Conservation (phyloP, 2,329 filamentous ascomycete genomes). For the Rhinocladiella mackenziei region DNA sequence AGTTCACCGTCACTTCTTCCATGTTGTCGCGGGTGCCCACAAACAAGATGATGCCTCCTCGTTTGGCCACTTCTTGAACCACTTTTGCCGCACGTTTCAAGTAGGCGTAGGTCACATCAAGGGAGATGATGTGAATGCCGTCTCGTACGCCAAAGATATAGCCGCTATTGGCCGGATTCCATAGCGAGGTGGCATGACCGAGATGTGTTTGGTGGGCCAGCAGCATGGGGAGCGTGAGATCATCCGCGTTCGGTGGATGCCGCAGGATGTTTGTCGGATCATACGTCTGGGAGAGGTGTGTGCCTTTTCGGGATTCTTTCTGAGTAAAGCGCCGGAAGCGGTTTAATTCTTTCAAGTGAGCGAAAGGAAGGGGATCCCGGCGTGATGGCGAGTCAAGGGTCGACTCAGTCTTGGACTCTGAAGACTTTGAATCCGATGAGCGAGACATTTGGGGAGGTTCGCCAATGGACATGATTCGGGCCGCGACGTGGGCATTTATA, state of each 20-base stretch:
- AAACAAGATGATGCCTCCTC: conserved; percentile 82
- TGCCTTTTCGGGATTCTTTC: conserved; percentile 10
- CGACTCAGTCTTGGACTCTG: too few relatives aligned
- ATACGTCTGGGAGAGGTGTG: conserved; percentile 21
- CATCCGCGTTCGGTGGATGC: conserved; percentile 70
- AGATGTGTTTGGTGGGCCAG: conserved; percentile 84
- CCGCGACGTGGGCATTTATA: conserved; percentile 20
- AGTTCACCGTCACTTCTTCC: conserved; percentile 72
- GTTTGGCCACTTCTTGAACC: conserved; percentile 77
- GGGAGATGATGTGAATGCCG: conserved; percentile 86
- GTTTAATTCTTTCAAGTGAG: conserved; percentile 14
- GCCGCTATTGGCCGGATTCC: conserved; percentile 89
- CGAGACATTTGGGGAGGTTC: too few relatives aligned
- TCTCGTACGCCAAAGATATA: conserved; percentile 91
- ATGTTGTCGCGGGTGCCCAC: conserved; percentile 83
- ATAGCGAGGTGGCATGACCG: conserved; percentile 83
- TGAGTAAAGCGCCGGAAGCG: conserved; percentile 9
- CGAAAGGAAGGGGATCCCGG: conserved; percentile 7
- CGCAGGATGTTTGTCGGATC: conserved; percentile 41
- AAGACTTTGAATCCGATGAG: too few relatives aligned
- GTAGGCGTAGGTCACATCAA: conserved; percentile 84
- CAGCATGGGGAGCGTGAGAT: conserved; percentile 85
- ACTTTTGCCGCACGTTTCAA: conserved; percentile 90
- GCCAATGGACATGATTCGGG: conserved; percentile 8
- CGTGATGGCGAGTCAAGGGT: not conserved